phyloP scores from a whole-genome alignment of 2,329 filamentous ascomycete species.

The Colletotrichum chrysophilum region DNA sequence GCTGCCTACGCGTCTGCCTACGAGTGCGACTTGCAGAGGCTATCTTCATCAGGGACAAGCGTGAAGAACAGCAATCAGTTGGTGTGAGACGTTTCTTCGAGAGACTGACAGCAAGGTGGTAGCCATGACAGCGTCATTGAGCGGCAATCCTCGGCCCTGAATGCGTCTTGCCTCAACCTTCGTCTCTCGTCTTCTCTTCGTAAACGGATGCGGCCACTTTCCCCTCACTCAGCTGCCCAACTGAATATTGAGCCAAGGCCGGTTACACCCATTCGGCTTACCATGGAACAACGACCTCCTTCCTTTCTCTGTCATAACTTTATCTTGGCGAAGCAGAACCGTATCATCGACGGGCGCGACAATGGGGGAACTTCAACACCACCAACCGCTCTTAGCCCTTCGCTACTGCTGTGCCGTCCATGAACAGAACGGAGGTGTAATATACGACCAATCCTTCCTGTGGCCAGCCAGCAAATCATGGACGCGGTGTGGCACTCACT shows the following conservation, averaged over 20 bases:
- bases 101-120: not conserved
- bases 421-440: not conserved
- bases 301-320: not conserved
- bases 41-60: not conserved
- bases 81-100: not conserved
- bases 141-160: not conserved
- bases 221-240: not conserved
- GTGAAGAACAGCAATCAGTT: not conserved
- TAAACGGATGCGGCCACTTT: not conserved
- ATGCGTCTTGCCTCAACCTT: not conserved
- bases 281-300: not conserved
- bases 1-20: not conserved
- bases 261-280: not conserved
- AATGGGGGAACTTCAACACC: not conserved
- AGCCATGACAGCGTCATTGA: not conserved
- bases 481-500: not conserved
- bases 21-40: not conserved
- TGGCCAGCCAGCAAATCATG: not conserved
- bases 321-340: not conserved
- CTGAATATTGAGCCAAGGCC: not conserved
- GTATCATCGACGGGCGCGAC: not conserved
- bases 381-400: not conserved
- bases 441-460: not conserved
- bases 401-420: not conserved
- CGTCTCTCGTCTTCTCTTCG: not conserved